phyloP scores from a whole-genome alignment of 2,329 filamentous ascomycete species.

The Amylocarpus encephaloides region DNA sequence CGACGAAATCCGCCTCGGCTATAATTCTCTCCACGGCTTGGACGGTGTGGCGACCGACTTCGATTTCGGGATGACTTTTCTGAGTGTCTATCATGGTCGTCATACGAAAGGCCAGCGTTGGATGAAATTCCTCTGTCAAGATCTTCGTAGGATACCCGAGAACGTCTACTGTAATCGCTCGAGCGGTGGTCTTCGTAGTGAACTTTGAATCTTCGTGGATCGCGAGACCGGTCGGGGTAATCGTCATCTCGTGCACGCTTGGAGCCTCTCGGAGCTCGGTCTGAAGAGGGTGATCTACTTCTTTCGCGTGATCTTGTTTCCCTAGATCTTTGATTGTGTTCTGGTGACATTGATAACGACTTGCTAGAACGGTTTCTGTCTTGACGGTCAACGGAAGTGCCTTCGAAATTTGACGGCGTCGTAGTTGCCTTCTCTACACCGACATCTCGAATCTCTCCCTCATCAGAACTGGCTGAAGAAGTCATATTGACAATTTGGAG shows the following conservation, averaged over 20 bases:
- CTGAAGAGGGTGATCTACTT: slow-evolving; percentile 49
- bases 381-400: slow-evolving; percentile 85
- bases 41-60: slow-evolving; percentile 41
- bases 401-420: slow-evolving; percentile 68
- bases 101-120: slow-evolving; percentile 37
- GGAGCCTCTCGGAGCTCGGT: slow-evolving; percentile 42
- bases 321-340: slow-evolving; percentile 40
- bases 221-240: slow-evolving; percentile 43
- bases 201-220: slow-evolving; percentile 54
- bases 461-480: slow-evolving; percentile 63
- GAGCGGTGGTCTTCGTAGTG: slow-evolving; percentile 49
- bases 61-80: slow-evolving; percentile 49
- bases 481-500: slow-evolving; percentile 36
- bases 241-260: slow-evolving; percentile 63
- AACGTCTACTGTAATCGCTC: slow-evolving; percentile 40
- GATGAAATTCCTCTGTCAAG: slow-evolving; percentile 39
- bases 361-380: slow-evolving; percentile 61
- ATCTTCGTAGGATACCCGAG: slow-evolving; percentile 49
- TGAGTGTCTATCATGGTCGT: slow-evolving; percentile 43
- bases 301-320: slow-evolving; percentile 39
- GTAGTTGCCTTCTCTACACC: slow-evolving; percentile 82
- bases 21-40: slow-evolving; percentile 30
- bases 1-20: neutral
- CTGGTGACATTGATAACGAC: slow-evolving; percentile 32
- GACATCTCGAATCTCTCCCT: slow-evolving; percentile 80